phyloP scores from a whole-genome alignment of 2,329 filamentous ascomycete species.

The Westerdykella ornata region DNA sequence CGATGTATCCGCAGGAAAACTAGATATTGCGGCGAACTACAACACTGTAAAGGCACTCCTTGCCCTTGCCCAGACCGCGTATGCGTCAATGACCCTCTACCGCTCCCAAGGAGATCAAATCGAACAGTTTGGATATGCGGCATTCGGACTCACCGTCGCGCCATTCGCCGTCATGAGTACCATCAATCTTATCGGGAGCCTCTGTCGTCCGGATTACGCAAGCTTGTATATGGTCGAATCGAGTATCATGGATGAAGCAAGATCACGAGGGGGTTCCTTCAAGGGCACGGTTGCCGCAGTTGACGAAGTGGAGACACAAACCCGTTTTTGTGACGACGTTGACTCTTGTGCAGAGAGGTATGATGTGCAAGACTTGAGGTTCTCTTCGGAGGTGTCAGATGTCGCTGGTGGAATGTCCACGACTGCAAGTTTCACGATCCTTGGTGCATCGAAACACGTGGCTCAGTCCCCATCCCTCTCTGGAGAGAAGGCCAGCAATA shows the following conservation, averaged over 20 bases:
- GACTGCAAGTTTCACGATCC: too few species aligned
- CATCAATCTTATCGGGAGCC: conserved; percentile 28
- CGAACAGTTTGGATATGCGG: conserved; percentile 29
- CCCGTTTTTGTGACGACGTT: conserved; percentile 2
- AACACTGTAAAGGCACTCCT: conserved; percentile 19
- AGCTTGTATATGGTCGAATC: conserved; percentile 24
- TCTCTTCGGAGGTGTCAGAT: background rate
- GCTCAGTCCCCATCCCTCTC: too few species aligned
- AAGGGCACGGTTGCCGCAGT: conserved; percentile 17
- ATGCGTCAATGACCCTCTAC: conserved; percentile 24
- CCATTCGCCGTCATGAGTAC: conserved; percentile 36
- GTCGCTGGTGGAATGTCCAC: background rate
- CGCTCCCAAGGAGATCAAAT: conserved; percentile 25
- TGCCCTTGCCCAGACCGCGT: conserved; percentile 25
- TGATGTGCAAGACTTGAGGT: conserved; percentile 7
- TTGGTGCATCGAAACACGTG: too few species aligned
- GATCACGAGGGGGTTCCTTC: conserved; percentile 16
- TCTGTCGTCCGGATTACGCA: conserved; percentile 24
- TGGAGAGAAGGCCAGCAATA: too few species aligned
- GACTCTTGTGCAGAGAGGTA: background rate
- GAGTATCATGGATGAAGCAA: conserved; percentile 25
- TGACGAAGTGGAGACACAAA: conserved; percentile 2
- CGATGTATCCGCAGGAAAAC: background rate
- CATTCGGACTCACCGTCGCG: conserved; percentile 33
- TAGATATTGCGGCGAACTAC: conserved; percentile 16